Percentiles rank a stretch among this genome's conserved stretches.
phyloP scores from a whole-genome alignment of 2,329 filamentous ascomycete species.

The Neonectria coccinea region DNA sequence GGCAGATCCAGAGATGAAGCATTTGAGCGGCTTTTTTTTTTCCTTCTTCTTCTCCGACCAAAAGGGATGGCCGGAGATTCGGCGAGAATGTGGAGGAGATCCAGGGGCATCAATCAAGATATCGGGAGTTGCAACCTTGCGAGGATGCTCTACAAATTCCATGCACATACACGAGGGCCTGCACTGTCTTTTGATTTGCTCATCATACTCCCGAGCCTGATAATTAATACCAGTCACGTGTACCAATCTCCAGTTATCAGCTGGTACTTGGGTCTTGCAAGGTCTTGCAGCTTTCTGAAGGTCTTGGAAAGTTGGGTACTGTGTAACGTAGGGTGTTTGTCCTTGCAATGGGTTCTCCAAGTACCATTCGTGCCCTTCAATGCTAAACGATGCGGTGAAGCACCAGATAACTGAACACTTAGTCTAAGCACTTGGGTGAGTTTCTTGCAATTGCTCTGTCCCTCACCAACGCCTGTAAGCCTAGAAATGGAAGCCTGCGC shows the following conservation, averaged over 20 bases:
- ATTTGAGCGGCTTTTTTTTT: constrained; percentile 26
- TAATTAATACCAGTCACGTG: not conserved
- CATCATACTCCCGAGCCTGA: not conserved
- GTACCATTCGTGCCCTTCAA: not conserved
- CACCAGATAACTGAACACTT: no score
- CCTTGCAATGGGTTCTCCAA: not conserved
- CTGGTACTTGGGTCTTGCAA: no score
- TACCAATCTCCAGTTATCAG: not conserved
- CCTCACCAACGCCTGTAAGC: not conserved
- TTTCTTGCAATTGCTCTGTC: not conserved
- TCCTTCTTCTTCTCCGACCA: constrained; percentile 3
- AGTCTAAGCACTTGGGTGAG: no score
- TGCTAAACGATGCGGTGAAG: not conserved
- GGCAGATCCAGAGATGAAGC: constrained; percentile 16
- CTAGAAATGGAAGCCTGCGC: not conserved
- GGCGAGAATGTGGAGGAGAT: constrained; percentile 5
- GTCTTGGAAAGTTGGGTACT: no score
- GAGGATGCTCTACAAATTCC: not conserved
- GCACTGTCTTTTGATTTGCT: not conserved
- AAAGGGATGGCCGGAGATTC: constrained; percentile 17
- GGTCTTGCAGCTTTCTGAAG: no score
- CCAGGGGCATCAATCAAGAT: constrained; percentile 4
- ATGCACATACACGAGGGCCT: not conserved
- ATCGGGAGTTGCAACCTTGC: constrained; percentile 2
- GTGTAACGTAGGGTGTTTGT: no score